Evolutionary conservation across 768 basidiomycete species (phyloP).

Genomic region (Lentinula lateritia): DNA sequence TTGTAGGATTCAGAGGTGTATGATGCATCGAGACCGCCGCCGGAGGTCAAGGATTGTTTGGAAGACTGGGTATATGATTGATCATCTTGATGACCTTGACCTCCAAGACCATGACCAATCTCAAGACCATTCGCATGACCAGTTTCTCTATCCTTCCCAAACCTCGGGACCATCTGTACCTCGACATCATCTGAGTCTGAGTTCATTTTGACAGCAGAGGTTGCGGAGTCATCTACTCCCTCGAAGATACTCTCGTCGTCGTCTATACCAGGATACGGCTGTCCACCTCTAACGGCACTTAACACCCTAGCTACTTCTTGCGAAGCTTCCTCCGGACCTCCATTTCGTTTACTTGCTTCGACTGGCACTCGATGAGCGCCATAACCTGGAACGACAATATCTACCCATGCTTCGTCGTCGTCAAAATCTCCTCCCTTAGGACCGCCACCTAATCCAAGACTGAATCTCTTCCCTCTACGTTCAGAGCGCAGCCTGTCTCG

Average conservation of each 20-base stretch:
- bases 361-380: slow-evolving; percentile 18
- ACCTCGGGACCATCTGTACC: slow-evolving; percentile 6
- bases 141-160: neutral
- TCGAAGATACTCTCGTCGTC: slow-evolving; percentile 70
- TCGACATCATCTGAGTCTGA: slow-evolving; percentile 33
- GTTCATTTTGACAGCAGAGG: slow-evolving; percentile 8
- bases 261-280: slow-evolving; percentile 9
- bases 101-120: slow-evolving; percentile 38
- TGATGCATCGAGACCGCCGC: neutral
- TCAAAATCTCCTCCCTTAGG: slow-evolving; percentile 2
- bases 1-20: slow-evolving; percentile 12
- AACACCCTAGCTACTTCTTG: slow-evolving; percentile 47
- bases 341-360: slow-evolving; percentile 38
- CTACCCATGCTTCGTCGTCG: slow-evolving; percentile 1
- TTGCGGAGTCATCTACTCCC: slow-evolving; percentile 39
- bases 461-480: neutral
- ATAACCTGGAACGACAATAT: slow-evolving; percentile 1
- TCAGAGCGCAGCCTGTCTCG: neutral
- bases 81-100: neutral
- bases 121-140: slow-evolving; percentile 24
- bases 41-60: neutral
- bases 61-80: too few relatives aligned
- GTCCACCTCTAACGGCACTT: slow-evolving; percentile 34
- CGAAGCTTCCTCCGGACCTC: slow-evolving; percentile 70
- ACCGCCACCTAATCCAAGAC: slow-evolving; percentile 22